These are phyloP conservation scores for Kregervanrija fluxuum DNA, from an alignment of 805 yeast species.

Conservation along the genomic window DNA sequence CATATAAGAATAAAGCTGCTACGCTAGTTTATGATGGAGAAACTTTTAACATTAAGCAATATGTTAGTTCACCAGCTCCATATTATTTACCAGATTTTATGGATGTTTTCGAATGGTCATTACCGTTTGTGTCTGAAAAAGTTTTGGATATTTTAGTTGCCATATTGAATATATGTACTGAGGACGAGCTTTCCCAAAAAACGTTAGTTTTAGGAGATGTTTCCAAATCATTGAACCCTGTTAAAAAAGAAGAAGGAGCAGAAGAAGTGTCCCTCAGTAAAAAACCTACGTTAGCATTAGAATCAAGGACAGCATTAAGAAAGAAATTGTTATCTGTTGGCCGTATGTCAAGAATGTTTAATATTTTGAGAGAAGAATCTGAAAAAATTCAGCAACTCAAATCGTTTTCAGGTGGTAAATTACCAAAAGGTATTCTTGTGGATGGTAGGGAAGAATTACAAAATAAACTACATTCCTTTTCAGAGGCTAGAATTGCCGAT, in stretches of 20 bases:
- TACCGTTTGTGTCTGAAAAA: conserved; percentile 95
- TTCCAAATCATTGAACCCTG: conserved; percentile 25
- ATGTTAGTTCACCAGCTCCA: conserved; percentile 75
- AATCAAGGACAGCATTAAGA: conserved; percentile 42
- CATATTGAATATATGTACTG: conserved; percentile 85
- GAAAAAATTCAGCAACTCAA: conserved; percentile 80
- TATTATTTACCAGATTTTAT: conserved; percentile 94
- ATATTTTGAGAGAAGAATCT: conserved; percentile 78
- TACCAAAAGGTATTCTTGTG: conserved; percentile 82
- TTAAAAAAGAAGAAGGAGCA: conserved; percentile 1
- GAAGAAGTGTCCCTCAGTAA: background rate
- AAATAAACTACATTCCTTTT: conserved; percentile 62
- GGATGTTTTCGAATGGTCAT: conserved; percentile 96
- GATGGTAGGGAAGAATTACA: conserved; percentile 78
- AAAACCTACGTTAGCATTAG: conserved; percentile 13
- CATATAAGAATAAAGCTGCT: conserved; percentile 90
- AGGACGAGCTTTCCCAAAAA: conserved; percentile 58
- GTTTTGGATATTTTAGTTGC: conserved; percentile 88
- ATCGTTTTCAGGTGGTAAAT: conserved; percentile 59
- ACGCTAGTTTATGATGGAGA: conserved; percentile 84
- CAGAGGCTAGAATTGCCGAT: conserved; percentile 78
- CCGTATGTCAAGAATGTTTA: conserved; percentile 86
- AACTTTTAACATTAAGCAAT: conserved; percentile 91
- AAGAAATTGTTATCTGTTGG: conserved; percentile 90
- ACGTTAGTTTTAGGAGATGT: conserved; percentile 15